phyloP scores from a whole-genome alignment of 192 early-diverging fungal genomes.

The Podochytrium sp. region DNA sequence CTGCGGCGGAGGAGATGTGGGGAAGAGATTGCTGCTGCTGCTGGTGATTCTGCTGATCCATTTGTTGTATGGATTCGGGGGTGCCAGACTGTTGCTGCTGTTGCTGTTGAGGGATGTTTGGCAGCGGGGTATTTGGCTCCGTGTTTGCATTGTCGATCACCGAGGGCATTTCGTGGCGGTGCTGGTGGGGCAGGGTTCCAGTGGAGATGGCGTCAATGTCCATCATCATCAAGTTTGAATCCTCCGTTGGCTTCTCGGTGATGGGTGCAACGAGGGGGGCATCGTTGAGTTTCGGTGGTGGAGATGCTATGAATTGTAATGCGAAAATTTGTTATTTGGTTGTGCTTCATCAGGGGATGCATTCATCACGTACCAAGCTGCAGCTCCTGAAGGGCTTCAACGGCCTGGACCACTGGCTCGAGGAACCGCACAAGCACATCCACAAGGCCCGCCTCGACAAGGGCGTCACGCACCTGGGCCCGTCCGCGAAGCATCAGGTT shows the following conservation, averaged over 20 bases:
- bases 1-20: conserved; percentile 17
- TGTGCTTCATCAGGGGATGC: too few relatives aligned
- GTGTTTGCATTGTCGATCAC: too few relatives aligned
- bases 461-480: conserved; percentile 73
- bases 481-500: conserved; percentile 87
- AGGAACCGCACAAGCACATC: conserved; percentile 83
- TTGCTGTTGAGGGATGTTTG: background rate
- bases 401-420: conserved; percentile 38
- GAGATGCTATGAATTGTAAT: too few relatives aligned
- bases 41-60: background rate
- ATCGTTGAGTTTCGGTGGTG: too few relatives aligned
- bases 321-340: too few relatives aligned
- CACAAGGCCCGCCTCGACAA: conserved; percentile 86
- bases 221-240: too few relatives aligned
- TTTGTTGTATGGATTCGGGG: background rate
- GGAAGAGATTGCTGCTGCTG: conserved; percentile 20
- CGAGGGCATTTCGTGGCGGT: too few relatives aligned
- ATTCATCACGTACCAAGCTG: too few relatives aligned
- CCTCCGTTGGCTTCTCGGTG: too few relatives aligned
- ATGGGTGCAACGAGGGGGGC: too few relatives aligned
- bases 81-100: conserved; percentile 22
- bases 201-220: too few relatives aligned
- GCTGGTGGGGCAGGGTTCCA: background rate
- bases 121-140: conserved; percentile 16
- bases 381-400: conserved; percentile 16